Evolutionary conservation across 73 alveolate genomes (phyloP).

Genomic region (Diophrys sp.): DNA sequence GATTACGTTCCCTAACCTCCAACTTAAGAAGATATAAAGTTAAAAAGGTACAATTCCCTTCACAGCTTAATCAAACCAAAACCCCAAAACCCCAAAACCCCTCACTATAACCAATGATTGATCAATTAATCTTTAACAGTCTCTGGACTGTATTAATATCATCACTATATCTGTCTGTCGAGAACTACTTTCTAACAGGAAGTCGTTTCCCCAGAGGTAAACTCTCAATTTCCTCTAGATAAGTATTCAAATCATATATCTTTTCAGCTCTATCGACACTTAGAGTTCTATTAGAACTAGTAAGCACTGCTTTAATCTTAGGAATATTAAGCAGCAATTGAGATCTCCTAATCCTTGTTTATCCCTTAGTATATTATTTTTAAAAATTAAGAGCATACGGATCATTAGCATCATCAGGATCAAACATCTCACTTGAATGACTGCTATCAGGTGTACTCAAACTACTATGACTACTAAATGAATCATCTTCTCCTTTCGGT

Average conservation of each 20-base stretch:
- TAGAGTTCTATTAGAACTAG: not conserved
- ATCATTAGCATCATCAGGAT: not conserved
- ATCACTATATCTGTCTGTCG: too few relatives aligned
- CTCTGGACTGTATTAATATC: too few relatives aligned
- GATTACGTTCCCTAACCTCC: too few relatives aligned
- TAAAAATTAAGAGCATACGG: not conserved
- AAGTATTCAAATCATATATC: not conserved
- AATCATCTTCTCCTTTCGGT: not conserved
- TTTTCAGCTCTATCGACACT: too few relatives aligned
- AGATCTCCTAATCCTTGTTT: not conserved
- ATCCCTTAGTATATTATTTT: too few relatives aligned
- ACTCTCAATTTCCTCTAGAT: not conserved
- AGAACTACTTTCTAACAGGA: too few relatives aligned
- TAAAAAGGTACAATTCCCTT: too few relatives aligned
- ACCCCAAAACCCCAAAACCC: too few relatives aligned
- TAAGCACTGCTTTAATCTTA: not conserved
- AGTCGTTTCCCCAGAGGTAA: not conserved
- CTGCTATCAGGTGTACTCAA: not conserved
- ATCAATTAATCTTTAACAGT: too few relatives aligned
- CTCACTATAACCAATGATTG: too few relatives aligned
- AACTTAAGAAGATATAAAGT: too few relatives aligned
- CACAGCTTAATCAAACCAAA: too few relatives aligned
- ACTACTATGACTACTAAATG: not conserved
- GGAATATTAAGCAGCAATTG: not conserved
- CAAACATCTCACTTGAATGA: not conserved